A percentile compares a stretch with the other conserved stretches of the same genome.
These are phyloP conservation scores for Ilyonectria mors-panacis DNA, from an alignment of 2,329 filamentous ascomycete genomes.

Conservation along the genomic window DNA sequence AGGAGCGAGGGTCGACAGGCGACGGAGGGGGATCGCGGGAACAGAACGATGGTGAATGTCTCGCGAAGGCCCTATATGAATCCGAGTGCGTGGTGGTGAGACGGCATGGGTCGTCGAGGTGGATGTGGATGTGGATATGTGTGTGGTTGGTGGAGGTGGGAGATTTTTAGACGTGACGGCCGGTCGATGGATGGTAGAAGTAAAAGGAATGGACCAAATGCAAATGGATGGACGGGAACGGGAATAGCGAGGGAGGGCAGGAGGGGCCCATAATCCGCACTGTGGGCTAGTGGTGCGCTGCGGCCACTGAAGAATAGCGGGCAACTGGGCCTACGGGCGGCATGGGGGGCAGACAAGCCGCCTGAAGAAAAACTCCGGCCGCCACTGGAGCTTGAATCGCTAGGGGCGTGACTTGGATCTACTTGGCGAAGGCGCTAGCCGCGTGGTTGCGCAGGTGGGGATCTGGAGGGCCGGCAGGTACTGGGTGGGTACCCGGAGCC, in stretches of 20 bases:
- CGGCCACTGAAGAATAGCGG: conserved; percentile 33
- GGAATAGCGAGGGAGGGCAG: conserved; percentile 39
- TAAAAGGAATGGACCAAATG: conserved; percentile 43
- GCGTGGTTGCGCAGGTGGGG: conserved; percentile 39
- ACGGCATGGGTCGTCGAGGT: conserved; percentile 35
- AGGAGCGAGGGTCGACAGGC: conserved; percentile 26
- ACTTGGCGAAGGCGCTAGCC: conserved; percentile 43
- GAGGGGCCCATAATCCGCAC: conserved; percentile 36
- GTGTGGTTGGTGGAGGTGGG: conserved; percentile 42
- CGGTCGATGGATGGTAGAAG: conserved; percentile 42
- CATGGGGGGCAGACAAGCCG: background rate
- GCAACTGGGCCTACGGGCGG: conserved; percentile 28
- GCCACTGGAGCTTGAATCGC: conserved; percentile 30
- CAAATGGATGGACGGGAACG: conserved; percentile 47
- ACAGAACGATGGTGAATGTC: conserved; percentile 13
- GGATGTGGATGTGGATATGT: conserved; percentile 39
- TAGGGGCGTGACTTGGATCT: conserved; percentile 42
- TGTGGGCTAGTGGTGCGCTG: conserved; percentile 38
- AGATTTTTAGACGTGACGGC: conserved; percentile 47
- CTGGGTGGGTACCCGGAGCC: conserved; percentile 34
- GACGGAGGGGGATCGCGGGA: background rate
- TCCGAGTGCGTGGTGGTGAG: conserved; percentile 34
- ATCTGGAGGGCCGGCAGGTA: conserved; percentile 30
- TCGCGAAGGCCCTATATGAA: conserved; percentile 31
- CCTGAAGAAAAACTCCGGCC: conserved; percentile 20